These are phyloP conservation scores for Striga hermonthica DNA, from an alignment of 305 asterid species.

Conservation along the genomic window DNA sequence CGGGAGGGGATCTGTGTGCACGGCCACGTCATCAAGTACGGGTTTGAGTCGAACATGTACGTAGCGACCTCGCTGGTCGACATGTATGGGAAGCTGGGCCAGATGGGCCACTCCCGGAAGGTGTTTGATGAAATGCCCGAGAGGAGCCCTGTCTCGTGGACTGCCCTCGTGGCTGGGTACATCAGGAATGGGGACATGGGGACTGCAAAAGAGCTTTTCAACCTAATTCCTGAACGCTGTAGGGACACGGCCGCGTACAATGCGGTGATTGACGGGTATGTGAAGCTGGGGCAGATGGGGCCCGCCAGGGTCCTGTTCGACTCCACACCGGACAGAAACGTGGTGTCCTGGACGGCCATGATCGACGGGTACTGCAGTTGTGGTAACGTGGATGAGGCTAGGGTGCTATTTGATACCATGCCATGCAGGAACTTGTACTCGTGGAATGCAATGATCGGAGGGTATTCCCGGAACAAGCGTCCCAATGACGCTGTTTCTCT, in stretches of 20 bases:
- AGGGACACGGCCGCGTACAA: conserved; percentile 62
- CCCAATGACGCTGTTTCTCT: conserved; percentile 56
- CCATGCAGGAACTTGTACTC: conserved; percentile 65
- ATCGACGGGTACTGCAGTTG: conserved; percentile 69
- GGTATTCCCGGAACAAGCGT: conserved; percentile 60
- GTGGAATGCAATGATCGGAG: conserved; percentile 91
- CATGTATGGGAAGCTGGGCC: conserved; percentile 84
- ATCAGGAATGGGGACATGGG: conserved; percentile 48
- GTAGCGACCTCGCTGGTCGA: conserved; percentile 76
- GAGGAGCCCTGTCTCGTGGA: conserved; percentile 69
- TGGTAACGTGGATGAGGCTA: conserved; percentile 57
- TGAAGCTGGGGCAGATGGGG: conserved; percentile 63
- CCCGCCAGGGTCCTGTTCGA: conserved; percentile 59
- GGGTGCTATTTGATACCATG: conserved; percentile 66
- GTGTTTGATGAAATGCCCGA: conserved; percentile 78
- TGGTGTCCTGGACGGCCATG: conserved; percentile 90
- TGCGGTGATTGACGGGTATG: conserved; percentile 71
- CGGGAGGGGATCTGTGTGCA: conserved; percentile 73
- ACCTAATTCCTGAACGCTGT: conserved; percentile 46
- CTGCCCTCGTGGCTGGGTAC: conserved; percentile 66
- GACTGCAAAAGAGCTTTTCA: conserved; percentile 43
- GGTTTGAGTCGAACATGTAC: conserved; percentile 56
- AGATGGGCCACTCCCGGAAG: conserved; percentile 49
- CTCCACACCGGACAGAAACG: conserved; percentile 61
- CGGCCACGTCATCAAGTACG: conserved; percentile 57